Evolutionary conservation across 306 rosid genomes (phyloP), one percentile per base, ranked within the genome.

Genomic region (Quercus suber): DNA sequence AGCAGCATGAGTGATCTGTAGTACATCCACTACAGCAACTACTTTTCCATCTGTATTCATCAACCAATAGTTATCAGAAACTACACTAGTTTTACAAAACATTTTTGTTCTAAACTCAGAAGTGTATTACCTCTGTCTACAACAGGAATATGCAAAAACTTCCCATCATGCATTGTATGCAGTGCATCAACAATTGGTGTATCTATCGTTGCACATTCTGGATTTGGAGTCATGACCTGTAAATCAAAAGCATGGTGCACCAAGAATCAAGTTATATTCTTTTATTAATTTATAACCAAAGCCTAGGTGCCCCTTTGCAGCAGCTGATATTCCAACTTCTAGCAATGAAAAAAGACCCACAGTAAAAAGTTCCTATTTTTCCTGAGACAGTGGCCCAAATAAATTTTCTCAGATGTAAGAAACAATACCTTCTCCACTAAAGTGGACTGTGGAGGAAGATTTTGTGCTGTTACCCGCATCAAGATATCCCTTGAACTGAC

Each of bases 181-280:
- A 96, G 90, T 55, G 99, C 99, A 79, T 96, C 96, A 76, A 96
- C 94, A 82, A 96, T 96, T 37, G 99, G 89, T 51, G 98, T 90
- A 77, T 96, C 99, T 23, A 89, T 78, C 19, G 82, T 65, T n/a
- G 89, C 98, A 78, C 94, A 90, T 87, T 93, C 92, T 78, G 99
- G 99, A 88, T 90, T 91, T 83, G 91, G 89, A 71, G 99, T 96
- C 99, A 96, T 93, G 74, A 87, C 97, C 98, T 96, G 84, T 33
- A 59, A 68, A 80, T 80, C 67, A 75, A 82, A 73, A 63, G 56
- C 20, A 78, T 2, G 28, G 45, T 58, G 14, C 55, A 75, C 33
- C 41, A 60, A 57, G 58, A 51, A 23, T 75, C 78, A 52, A 43
- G 43, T 8, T 55, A 21, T 20, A 56, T 65, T 65, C 6, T 72